A percentile compares a stretch with the other conserved stretches of the same genome.
Conservation (phyloP, 164 flowering plant genomes). For the Liriodendron chinense region DNA sequence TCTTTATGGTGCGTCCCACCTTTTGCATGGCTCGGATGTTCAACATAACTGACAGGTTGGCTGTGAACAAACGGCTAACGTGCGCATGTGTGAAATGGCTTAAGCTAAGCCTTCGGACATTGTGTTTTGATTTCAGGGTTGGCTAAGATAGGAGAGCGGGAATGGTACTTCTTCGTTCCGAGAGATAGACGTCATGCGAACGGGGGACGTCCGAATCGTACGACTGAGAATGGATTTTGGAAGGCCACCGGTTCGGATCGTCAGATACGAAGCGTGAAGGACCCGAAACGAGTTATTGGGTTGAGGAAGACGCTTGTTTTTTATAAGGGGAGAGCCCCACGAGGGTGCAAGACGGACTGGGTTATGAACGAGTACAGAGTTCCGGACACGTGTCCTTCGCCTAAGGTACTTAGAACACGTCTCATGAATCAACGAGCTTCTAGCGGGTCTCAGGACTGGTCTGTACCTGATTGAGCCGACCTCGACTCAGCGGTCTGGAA, state of each 20-base stretch:
- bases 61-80: too few relatives aligned
- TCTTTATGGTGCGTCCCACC: too few relatives aligned
- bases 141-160: conserved; percentile 87
- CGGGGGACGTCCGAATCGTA: conserved; percentile 90
- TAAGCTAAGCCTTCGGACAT: neutral
- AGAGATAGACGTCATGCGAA: conserved; percentile 70
- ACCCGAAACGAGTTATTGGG: conserved; percentile 62
- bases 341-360: conserved; percentile 88
- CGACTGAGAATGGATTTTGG: conserved; percentile 84
- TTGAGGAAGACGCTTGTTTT: conserved; percentile 85
- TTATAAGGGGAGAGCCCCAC: conserved; percentile 80
- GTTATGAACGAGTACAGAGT: conserved; percentile 81
- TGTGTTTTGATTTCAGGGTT: conserved; percentile 39
- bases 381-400: conserved; percentile 20
- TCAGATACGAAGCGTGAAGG: conserved; percentile 46
- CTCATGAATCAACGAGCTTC: too few relatives aligned
- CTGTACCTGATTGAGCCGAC: too few relatives aligned
- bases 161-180: conserved; percentile 95
- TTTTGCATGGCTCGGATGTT: too few relatives aligned
- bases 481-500: too few relatives aligned
- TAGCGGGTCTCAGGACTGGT: too few relatives aligned
- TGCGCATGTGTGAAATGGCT: neutral
- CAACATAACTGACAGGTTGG: too few relatives aligned
- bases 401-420: conserved; percentile 21
- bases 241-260: conserved; percentile 97